A percentile compares a stretch with the other conserved stretches of the same genome.
Evolutionary conservation across 2,329 filamentous ascomycete species (phyloP).

Genomic region (Penicillium digitatum): DNA sequence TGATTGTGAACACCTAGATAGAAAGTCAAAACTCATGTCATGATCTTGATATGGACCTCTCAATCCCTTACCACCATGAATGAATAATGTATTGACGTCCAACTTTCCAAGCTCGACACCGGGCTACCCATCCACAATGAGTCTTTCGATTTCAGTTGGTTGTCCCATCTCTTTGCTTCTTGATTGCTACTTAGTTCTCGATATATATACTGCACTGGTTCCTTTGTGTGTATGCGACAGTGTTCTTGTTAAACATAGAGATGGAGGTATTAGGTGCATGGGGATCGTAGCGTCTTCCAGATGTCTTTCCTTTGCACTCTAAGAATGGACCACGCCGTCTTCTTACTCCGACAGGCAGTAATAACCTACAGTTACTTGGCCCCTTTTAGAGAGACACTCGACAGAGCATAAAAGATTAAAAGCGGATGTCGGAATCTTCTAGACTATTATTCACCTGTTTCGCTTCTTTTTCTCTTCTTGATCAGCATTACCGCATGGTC

Average conservation of each 20-base stretch:
- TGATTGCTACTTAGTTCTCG: background rate
- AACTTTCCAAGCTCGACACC: background rate
- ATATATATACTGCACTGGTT: background rate
- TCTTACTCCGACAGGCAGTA: background rate
- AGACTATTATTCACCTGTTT: slow-evolving; percentile 1
- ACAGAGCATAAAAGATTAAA: background rate
- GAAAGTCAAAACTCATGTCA: background rate
- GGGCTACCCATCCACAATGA: background rate
- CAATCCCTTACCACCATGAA: background rate
- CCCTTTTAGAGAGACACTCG: too few relatives aligned
- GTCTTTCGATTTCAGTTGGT: too few relatives aligned
- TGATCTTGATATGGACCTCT: background rate
- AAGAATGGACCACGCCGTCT: background rate
- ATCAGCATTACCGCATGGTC: slow-evolving; percentile 37
- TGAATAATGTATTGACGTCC: background rate
- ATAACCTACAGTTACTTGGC: background rate
- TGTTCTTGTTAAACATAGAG: too few relatives aligned
- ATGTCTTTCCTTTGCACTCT: background rate
- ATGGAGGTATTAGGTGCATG: background rate
- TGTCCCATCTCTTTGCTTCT: background rate
- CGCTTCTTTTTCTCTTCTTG: background rate
- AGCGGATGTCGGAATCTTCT: background rate
- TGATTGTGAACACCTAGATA: too few relatives aligned
- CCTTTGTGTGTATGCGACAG: too few relatives aligned
- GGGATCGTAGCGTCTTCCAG: too few relatives aligned